Conservation (phyloP, 176 grass and related monocot species). For the Aechmea fasciata region DNA sequence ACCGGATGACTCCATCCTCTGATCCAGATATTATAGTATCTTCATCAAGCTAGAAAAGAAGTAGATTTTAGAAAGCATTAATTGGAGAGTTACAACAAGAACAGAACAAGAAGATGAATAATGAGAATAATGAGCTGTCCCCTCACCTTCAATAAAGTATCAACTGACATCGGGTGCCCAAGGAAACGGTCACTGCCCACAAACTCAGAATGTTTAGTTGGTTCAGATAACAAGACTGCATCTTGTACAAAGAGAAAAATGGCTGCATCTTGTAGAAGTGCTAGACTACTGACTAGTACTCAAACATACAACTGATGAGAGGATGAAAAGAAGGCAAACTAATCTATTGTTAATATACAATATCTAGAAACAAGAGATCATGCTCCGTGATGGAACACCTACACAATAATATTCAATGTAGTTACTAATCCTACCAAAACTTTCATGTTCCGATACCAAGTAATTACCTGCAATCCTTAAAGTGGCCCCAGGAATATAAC, state of each 20-base stretch:
- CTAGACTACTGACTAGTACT: no score
- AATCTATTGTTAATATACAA: background rate
- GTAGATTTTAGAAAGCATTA: constrained; percentile 1
- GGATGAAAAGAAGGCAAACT: no score
- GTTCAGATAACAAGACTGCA: background rate
- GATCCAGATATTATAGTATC: constrained; percentile 83
- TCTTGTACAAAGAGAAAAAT: background rate
- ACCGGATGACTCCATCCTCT: constrained; percentile 88
- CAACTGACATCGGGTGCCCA: constrained; percentile 76
- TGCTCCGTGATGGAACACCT: background rate
- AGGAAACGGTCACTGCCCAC: constrained; percentile 75
- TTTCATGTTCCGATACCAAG: background rate
- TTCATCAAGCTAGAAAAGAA: constrained; percentile 70
- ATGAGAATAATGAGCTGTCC: background rate
- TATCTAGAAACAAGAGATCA: background rate
- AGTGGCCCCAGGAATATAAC: constrained; percentile 90
- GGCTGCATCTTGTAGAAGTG: background rate
- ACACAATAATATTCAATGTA: background rate
- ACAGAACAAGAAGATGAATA: constrained; percentile 6
- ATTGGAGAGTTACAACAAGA: background rate
- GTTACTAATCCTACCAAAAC: background rate
- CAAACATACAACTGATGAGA: no score
- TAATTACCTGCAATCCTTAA: constrained; percentile 89
- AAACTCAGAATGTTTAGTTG: constrained; percentile 11
- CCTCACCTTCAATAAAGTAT: constrained; percentile 83